Conservation (phyloP, 257 asterid species). For the Capsicum baccatum region DNA sequence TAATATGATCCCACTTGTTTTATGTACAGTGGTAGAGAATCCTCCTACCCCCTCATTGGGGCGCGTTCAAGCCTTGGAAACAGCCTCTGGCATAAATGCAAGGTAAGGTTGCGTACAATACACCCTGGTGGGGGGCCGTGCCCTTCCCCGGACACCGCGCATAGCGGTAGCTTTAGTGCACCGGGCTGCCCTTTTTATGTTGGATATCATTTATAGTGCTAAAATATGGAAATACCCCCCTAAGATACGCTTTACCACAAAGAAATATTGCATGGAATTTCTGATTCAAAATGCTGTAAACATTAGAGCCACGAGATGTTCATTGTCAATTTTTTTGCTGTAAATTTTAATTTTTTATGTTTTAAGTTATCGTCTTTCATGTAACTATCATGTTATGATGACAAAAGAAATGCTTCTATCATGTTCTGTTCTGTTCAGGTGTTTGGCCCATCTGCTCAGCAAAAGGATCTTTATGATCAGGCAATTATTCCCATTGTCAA, state of each 20-base stretch:
- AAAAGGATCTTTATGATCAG: slow-evolving; percentile 78
- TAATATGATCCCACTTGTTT: background rate
- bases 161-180: too few species aligned
- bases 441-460: slow-evolving; percentile 83
- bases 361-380: background rate
- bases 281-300: background rate
- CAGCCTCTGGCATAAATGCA: too few species aligned
- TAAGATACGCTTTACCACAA: background rate
- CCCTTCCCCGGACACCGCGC: too few species aligned
- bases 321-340: background rate
- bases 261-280: background rate
- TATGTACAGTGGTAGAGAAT: background rate
- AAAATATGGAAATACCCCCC: background rate
- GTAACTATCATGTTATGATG: background rate
- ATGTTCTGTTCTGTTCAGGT: slow-evolving; percentile 49
- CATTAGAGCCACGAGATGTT: background rate
- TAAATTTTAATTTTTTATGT: background rate
- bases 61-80: background rate
- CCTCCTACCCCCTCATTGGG: background rate
- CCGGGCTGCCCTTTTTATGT: too few species aligned
- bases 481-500: slow-evolving; percentile 82
- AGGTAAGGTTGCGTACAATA: too few species aligned
- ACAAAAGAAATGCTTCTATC: slow-evolving; percentile 4
- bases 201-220: background rate
- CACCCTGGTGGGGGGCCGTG: too few species aligned